Base-by-base conservation (phyloP, 2,329 filamentous ascomycete genomes). In the Colletotrichum tamarilloi region DNA sequence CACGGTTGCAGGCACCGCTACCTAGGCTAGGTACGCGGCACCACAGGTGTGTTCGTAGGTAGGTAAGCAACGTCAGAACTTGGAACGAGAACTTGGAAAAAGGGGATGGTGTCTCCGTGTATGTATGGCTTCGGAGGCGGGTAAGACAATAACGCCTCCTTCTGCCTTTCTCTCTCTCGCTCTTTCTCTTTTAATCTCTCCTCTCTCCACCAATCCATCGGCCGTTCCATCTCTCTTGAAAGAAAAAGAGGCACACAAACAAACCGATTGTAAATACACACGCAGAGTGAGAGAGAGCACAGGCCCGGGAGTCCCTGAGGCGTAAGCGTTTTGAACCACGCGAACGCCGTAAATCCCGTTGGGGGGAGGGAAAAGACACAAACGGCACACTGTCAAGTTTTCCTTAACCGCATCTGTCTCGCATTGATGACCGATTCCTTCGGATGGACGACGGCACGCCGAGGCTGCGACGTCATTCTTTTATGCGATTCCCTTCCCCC, bases 391-490 rank as follows among this genome's bases (percentile, higher is more conserved):
- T 42, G 14, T 46, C 19, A 63, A 53, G 19, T 63, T 70, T 63
- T 70, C 70, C 63, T 63, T 63, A 67, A 70, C 60, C 59, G 60
- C 59, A 73, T 62, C 70, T 62, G 67, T 73, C 70, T 73, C 70
- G 60, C 70, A 73, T 73, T 73, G 46, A 70, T 73, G 60, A 38
- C 22, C 24, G 32, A 56, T 56, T 65, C 62, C 24, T 28, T 32
- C 32, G 62, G 28, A 32, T 66, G 62, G 56, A 60, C 32, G 67
- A 73, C 26, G 49, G 49, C 71, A 67, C 46, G 52, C 67, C 60
- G 60, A 73, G 56, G 60, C 65, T 55, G 67, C 71, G 71, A 73
- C 71, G 71, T 73, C 67, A 73, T 73, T 56, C 49, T n/a, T 53
- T 32, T 70, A 63, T 63, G 64, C 57, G 63, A 38, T 62, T 22